Conservation (phyloP, 345 rosid genomes). For the Kernera saxatilis region DNA sequence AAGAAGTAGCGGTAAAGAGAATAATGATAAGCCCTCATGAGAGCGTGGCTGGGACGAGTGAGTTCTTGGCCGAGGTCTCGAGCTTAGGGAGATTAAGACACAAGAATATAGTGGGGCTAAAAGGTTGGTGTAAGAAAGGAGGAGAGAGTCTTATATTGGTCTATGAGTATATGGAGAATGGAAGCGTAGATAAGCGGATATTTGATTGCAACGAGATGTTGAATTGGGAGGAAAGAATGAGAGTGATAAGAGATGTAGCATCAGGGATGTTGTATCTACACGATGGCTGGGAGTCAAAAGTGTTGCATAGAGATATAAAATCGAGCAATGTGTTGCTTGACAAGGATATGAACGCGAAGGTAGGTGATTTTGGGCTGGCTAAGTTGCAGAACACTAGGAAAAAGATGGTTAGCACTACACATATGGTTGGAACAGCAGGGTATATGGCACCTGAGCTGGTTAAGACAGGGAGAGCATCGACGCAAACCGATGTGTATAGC, state of each 20-base stretch:
- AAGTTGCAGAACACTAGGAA: conserved; percentile 54
- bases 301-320: conserved; percentile 73
- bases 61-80: conserved; percentile 57
- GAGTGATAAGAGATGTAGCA: conserved; percentile 57
- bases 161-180: conserved; percentile 75
- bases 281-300: conserved; percentile 74
- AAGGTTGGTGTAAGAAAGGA: conserved; percentile 81
- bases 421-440: conserved; percentile 62
- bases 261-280: conserved; percentile 62
- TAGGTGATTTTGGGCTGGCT: conserved; percentile 74
- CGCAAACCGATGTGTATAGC: conserved; percentile 40
- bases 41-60: conserved; percentile 49
- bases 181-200: conserved; percentile 57
- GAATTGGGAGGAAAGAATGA: conserved; percentile 45
- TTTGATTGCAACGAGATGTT: conserved; percentile 38
- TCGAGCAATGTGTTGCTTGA: conserved; percentile 78
- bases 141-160: conserved; percentile 56
- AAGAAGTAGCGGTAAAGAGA: conserved; percentile 58
- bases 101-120: conserved; percentile 54
- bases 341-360: conserved; percentile 61
- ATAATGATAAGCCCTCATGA: conserved; percentile 43
- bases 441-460: conserved; percentile 69
- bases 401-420: conserved; percentile 45
- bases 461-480: conserved; percentile 41
- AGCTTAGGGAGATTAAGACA: conserved; percentile 70